These are phyloP conservation scores for Barbarea vulgaris DNA, from an alignment of 345 rosid genomes.

Conservation along the genomic window DNA sequence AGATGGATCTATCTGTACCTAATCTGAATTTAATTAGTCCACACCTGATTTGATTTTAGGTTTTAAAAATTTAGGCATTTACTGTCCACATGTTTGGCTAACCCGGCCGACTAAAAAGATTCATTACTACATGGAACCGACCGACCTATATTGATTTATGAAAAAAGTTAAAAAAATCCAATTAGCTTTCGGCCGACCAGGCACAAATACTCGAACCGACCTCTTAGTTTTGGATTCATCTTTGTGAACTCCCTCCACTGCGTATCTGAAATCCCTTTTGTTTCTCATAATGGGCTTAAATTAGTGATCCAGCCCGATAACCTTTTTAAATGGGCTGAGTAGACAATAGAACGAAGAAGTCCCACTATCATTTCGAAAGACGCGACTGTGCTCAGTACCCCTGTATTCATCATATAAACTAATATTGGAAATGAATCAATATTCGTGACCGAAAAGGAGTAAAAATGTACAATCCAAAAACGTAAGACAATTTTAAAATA, in stretches of 20 bases:
- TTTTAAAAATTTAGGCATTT: not conserved
- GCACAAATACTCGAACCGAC: slow-evolving; percentile 3
- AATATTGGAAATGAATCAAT: not conserved
- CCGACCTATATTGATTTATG: not conserved
- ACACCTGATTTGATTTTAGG: not conserved
- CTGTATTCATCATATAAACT: not conserved
- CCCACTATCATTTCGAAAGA: not conserved
- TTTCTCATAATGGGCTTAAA: not conserved
- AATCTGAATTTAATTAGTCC: not conserved
- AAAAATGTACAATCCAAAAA: not conserved
- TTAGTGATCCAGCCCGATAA: not conserved
- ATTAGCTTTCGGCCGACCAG: slow-evolving; percentile 5
- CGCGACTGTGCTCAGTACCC: not conserved
- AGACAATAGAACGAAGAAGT: not conserved
- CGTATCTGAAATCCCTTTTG: not conserved
- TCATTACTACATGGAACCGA: not conserved
- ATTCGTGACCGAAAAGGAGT: not conserved
- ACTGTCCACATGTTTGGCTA: not conserved
- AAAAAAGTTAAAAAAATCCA: not conserved
- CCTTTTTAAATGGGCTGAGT: not conserved
- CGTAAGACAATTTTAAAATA: not conserved
- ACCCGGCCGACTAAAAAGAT: not conserved
- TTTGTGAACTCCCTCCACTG: not conserved
- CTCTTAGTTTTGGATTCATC: not conserved
- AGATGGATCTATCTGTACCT: not conserved